A percentile compares a stretch with the other conserved stretches of the same genome.
These are phyloP conservation scores for Diplodia sapinea DNA, from an alignment of 2,329 filamentous ascomycete species.

Conservation along the genomic window DNA sequence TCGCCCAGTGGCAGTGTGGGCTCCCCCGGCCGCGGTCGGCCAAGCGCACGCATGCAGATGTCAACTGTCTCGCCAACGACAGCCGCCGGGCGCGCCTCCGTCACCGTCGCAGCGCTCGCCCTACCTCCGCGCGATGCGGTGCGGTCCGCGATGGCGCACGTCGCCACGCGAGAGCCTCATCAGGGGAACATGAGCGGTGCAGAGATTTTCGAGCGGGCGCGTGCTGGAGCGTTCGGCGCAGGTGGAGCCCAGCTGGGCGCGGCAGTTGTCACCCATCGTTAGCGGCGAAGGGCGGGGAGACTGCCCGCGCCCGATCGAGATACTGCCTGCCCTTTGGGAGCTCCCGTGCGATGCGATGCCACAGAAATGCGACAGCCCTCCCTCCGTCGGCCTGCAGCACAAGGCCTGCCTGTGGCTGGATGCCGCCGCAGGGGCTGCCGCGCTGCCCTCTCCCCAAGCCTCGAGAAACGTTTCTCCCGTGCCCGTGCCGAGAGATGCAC, in stretches of 20 bases:
- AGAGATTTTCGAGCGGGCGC: conserved; percentile 25
- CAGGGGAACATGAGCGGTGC: conserved; percentile 5
- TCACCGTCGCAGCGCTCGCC: conserved; percentile 9
- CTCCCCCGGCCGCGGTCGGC: conserved; percentile 15
- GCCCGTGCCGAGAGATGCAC: conserved; percentile 24
- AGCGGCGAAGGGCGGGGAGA: conserved; percentile 21
- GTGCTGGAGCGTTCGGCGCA: background rate
- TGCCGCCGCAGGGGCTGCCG: conserved; percentile 17
- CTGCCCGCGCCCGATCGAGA: conserved; percentile 19
- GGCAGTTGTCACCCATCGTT: conserved; percentile 19
- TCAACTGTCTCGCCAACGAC: conserved; percentile 24
- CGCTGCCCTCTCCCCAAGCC: conserved; percentile 11
- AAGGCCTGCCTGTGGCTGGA: conserved; percentile 19
- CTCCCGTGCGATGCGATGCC: conserved; percentile 15
- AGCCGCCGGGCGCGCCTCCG: conserved; percentile 15
- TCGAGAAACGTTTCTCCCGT: conserved; percentile 11
- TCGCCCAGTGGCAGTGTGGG: background rate
- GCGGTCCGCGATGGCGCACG: conserved; percentile 27
- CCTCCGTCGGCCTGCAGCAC: conserved; percentile 12
- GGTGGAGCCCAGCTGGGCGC: conserved; percentile 24
- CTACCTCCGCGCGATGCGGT: conserved; percentile 17
- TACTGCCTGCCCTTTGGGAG: conserved; percentile 19
- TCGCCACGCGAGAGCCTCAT: conserved; percentile 24
- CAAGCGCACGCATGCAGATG: conserved; percentile 22
- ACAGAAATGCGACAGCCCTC: conserved; percentile 20